Evolutionary conservation across 257 asterid genomes (phyloP).

Genomic region (Solanum appendiculatum): DNA sequence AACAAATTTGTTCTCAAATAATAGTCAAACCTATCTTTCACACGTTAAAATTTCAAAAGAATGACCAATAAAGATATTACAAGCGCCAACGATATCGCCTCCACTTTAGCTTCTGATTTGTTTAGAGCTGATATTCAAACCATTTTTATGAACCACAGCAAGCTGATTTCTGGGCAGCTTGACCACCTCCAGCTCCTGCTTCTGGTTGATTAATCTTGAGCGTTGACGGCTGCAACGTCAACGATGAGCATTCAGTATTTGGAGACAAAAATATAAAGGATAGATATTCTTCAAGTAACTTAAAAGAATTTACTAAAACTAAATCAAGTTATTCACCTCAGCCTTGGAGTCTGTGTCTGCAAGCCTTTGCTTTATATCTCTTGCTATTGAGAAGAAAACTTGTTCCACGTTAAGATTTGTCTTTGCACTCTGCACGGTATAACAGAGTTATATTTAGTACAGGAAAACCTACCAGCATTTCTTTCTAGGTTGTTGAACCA

Average conservation of each 20-base stretch:
- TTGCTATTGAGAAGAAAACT: constrained; percentile 34
- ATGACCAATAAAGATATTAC: constrained; percentile 14
- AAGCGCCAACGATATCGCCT: constrained; percentile 9
- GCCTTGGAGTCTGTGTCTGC: constrained; percentile 28
- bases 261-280: background rate
- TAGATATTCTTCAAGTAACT: background rate
- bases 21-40: constrained; percentile 21
- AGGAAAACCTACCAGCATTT: background rate
- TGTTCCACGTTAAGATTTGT: constrained; percentile 36
- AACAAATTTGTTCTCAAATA: background rate
- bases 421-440: constrained; percentile 29
- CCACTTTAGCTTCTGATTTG: constrained; percentile 8
- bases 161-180: constrained; percentile 5
- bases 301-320: background rate
- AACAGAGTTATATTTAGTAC: background rate
- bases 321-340: constrained; percentile 11
- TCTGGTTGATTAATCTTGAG: constrained; percentile 10
- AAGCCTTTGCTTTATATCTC: constrained; percentile 40
- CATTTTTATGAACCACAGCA: constrained; percentile 8
- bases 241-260: background rate
- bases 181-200: background rate
- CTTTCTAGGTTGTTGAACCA: background rate
- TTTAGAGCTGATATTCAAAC: background rate
- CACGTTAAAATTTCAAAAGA: constrained; percentile 27
- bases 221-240: constrained; percentile 5